phyloP scores from a whole-genome alignment of 2,329 filamentous ascomycete genomes.

The Neofusicoccum kwambonambiense region DNA sequence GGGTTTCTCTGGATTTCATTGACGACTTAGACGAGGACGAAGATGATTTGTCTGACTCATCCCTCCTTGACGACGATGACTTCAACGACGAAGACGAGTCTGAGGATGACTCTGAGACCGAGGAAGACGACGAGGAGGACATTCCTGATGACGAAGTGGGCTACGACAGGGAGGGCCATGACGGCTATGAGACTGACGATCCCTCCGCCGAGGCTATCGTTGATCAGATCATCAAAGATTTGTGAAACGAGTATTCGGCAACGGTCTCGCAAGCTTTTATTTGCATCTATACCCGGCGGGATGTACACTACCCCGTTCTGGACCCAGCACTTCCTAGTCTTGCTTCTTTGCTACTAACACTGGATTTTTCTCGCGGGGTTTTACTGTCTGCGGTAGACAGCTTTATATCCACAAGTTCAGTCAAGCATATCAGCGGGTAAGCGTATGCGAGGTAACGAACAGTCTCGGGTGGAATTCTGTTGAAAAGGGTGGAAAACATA shows the following conservation, averaged over 20 bases:
- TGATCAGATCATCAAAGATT: not conserved
- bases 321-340: not conserved
- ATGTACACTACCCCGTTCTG: too few relatives aligned
- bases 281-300: too few relatives aligned
- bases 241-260: not conserved
- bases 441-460: too few relatives aligned
- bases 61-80: not conserved
- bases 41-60: not conserved
- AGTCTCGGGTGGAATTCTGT: too few relatives aligned
- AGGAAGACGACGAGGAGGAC: not conserved
- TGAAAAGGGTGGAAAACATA: not conserved
- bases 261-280: not conserved
- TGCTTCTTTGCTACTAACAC: not conserved
- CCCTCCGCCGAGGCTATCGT: not conserved
- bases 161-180: not conserved
- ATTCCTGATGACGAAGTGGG: not conserved
- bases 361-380: not conserved
- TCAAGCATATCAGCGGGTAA: not conserved
- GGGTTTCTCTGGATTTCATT: conserved; percentile 3
- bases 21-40: not conserved
- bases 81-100: not conserved
- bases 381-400: not conserved
- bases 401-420: not conserved
- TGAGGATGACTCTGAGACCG: not conserved
- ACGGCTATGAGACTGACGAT: conserved; percentile 3